Percentiles rank a stretch among this genome's conserved stretches.
Conservation (phyloP, 768 basidiomycete species). For the Phallus indusiatus region DNA sequence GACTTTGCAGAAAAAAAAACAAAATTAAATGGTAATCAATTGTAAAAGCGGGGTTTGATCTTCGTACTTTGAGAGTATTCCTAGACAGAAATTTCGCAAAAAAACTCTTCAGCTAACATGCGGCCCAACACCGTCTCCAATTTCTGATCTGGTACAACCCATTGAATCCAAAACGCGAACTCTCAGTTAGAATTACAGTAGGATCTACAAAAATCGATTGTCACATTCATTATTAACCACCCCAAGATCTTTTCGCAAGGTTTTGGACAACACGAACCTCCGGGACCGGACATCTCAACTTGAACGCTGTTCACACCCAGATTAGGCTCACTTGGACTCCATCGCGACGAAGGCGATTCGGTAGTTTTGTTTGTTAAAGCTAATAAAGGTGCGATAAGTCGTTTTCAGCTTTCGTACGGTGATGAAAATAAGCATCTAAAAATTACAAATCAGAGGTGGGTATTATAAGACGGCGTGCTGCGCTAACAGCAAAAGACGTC, state of each 20-base stretch:
- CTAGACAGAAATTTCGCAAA: conserved; percentile 51
- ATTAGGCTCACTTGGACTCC: conserved; percentile 88
- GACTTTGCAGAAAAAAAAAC: conserved; percentile 39
- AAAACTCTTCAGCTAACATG: conserved; percentile 51
- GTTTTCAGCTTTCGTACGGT: conserved; percentile 52
- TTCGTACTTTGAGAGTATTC: conserved; percentile 59
- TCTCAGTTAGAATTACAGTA: conserved; percentile 78
- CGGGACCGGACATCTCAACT: conserved; percentile 73
- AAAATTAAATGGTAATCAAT: neutral
- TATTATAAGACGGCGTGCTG: no score
- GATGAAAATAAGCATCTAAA: conserved; percentile 68
- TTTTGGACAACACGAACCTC: conserved; percentile 37
- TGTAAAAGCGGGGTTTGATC: neutral
- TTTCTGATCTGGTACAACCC: conserved; percentile 91
- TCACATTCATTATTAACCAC: neutral
- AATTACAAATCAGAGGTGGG: neutral
- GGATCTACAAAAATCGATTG: conserved; percentile 37
- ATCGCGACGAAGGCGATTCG: conserved; percentile 61
- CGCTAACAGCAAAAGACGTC: no score
- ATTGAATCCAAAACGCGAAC: conserved; percentile 85
- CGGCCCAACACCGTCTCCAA: conserved; percentile 57
- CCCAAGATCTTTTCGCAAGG: neutral
- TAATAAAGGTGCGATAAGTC: conserved; percentile 56
- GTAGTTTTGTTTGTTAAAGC: conserved; percentile 58
- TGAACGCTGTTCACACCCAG: conserved; percentile 81